These are phyloP conservation scores for Pseudogymnoascus destructans DNA, from an alignment of 2,329 filamentous ascomycete species.

Conservation along the genomic window DNA sequence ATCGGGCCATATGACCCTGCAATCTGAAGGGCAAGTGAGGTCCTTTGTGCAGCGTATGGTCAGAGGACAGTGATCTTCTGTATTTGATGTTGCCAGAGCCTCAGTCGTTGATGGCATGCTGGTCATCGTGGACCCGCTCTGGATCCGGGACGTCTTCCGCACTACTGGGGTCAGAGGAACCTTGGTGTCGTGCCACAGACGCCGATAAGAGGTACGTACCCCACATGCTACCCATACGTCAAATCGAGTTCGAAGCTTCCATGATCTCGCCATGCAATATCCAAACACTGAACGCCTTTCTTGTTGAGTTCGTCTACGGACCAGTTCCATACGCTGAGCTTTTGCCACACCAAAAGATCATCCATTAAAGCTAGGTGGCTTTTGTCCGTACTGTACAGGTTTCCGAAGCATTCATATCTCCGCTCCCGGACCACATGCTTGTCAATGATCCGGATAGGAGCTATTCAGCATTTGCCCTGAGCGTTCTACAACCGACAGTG, in stretches of 20 bases:
- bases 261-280: neutral
- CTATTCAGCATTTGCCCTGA: neutral
- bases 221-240: constrained; percentile 7
- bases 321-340: neutral
- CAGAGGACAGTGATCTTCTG: neutral
- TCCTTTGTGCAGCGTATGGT: neutral
- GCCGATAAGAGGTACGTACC: constrained; percentile 7
- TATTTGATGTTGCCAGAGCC: neutral
- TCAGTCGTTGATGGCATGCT: neutral
- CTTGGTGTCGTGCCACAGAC: constrained; percentile 2
- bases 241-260: constrained; percentile 4
- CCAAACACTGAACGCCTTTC: neutral
- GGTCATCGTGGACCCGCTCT: constrained; percentile 8
- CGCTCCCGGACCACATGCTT: neutral
- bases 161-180: constrained; percentile 8
- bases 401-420: neutral
- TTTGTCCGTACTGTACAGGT: neutral
- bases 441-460: constrained; percentile 6
- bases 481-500: neutral
- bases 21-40: neutral
- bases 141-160: constrained; percentile 7
- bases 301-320: neutral
- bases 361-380: neutral
- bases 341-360: neutral
- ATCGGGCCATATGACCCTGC: neutral